phyloP scores from a whole-genome alignment of 768 basidiomycete genomes.

The Chlorophyllum brunneum region DNA sequence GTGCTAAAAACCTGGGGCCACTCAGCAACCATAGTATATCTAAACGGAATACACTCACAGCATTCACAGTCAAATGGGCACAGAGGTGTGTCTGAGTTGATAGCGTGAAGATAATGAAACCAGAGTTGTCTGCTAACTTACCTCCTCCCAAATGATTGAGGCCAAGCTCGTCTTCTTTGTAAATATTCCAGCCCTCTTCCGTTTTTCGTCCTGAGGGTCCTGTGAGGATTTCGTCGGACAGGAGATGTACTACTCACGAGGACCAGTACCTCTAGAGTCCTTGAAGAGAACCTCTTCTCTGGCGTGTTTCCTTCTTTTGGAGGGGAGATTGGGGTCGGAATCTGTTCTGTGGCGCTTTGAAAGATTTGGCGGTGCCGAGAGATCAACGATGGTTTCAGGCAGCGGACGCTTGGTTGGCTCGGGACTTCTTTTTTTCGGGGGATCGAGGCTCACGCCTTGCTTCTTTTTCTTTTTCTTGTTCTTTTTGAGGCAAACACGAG shows the following conservation, averaged over 20 bases:
- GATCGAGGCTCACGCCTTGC: constrained; percentile 11
- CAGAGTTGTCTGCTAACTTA: constrained; percentile 29
- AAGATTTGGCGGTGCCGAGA: constrained; percentile 37
- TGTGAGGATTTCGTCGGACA: constrained; percentile 10
- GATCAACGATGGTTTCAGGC: constrained; percentile 66
- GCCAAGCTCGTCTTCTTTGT: constrained; percentile 80
- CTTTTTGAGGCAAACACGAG: constrained; percentile 32
- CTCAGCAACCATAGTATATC: constrained; percentile 21
- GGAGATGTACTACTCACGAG: constrained; percentile 46
- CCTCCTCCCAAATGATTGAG: constrained; percentile 69
- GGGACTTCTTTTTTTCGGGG: constrained; percentile 12
- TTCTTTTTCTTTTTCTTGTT: constrained; percentile 46
- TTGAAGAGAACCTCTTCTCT: constrained; percentile 50
- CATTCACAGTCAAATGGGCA: constrained; percentile 91
- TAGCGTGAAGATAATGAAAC: constrained; percentile 20
- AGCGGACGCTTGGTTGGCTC: constrained; percentile 30
- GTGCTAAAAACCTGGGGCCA: not conserved
- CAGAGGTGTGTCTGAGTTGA: constrained; percentile 63
- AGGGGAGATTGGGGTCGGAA: constrained; percentile 2
- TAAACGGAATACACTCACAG: constrained; percentile 46
- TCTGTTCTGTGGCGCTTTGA: constrained; percentile 37
- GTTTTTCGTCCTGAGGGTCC: constrained; percentile 63
- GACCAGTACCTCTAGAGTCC: constrained; percentile 71
- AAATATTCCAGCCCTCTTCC: constrained; percentile 75
- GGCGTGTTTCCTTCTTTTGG: constrained; percentile 21